Conservation (phyloP, 1,284 basidiomycete genomes). For the Melampsora larici-populina region DNA sequence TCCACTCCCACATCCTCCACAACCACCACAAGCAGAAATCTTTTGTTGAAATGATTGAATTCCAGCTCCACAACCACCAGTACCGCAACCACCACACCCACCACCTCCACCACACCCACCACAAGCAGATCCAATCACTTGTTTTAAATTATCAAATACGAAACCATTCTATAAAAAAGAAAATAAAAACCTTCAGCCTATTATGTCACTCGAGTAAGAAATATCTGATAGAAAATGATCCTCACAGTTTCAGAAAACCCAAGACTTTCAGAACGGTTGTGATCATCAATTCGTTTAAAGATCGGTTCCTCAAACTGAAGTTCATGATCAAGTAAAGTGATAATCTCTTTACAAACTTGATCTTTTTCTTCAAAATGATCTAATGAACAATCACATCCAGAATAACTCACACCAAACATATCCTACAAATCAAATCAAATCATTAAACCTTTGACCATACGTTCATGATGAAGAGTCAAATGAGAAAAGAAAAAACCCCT, state of each 20-base stretch:
- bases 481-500: too few relatives aligned
- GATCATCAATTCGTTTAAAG: background rate
- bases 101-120: conserved; percentile 5
- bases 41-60: background rate
- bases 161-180: background rate
- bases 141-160: background rate
- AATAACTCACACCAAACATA: background rate
- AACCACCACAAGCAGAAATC: background rate
- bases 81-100: conserved; percentile 1
- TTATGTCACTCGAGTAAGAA: background rate
- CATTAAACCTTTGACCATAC: background rate
- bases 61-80: conserved; percentile 2
- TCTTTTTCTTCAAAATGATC: background rate
- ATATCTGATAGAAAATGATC: background rate
- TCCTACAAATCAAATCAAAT: background rate
- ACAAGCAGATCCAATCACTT: background rate
- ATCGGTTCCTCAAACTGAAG: background rate
- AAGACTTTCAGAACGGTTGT: background rate
- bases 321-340: background rate
- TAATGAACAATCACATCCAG: background rate
- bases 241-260: background rate
- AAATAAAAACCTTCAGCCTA: background rate
- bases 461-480: too few relatives aligned
- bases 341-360: background rate
- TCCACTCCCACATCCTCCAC: background rate